These are phyloP conservation scores for Moniliophthora roreri DNA, from an alignment of 1,284 basidiomycete species.

Conservation along the genomic window DNA sequence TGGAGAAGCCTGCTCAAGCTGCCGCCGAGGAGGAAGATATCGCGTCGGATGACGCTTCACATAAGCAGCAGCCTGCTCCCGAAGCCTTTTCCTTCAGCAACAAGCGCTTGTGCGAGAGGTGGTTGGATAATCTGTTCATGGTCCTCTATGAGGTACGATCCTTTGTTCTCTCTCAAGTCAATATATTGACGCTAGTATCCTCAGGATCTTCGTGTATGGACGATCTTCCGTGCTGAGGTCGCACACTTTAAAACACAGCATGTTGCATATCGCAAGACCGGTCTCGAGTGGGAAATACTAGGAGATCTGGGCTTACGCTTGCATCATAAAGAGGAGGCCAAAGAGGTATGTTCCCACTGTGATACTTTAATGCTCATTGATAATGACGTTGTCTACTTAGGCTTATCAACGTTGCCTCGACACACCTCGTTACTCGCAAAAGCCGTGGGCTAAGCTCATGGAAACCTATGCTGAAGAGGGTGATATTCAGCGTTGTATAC, in stretches of 20 bases:
- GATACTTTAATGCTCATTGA: neutral
- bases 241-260: slow-evolving; percentile 98
- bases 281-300: slow-evolving; percentile 97
- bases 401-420: slow-evolving; percentile 95
- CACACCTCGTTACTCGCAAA: slow-evolving; percentile 80
- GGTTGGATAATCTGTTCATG: slow-evolving; percentile 99
- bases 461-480: slow-evolving; percentile 95
- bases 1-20: slow-evolving; percentile 67
- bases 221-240: slow-evolving; percentile 98
- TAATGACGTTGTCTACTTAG: neutral
- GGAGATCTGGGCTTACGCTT: slow-evolving; percentile 91
- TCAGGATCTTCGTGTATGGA: slow-evolving; percentile 97
- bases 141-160: slow-evolving; percentile 86
- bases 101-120: slow-evolving; percentile 95
- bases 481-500: slow-evolving; percentile 87
- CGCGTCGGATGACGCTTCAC: slow-evolving; percentile 25
- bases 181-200: neutral
- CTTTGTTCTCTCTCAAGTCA: neutral
- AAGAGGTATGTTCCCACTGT: slow-evolving; percentile 49
- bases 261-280: slow-evolving; percentile 95
- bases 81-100: slow-evolving; percentile 91
- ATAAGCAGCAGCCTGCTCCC: slow-evolving; percentile 28
- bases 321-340: slow-evolving; percentile 96
- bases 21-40: slow-evolving; percentile 38
- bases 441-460: slow-evolving; percentile 90